Base-by-base conservation (phyloP, 1,284 basidiomycete genomes). In the Rugosomyces carneus region DNA sequence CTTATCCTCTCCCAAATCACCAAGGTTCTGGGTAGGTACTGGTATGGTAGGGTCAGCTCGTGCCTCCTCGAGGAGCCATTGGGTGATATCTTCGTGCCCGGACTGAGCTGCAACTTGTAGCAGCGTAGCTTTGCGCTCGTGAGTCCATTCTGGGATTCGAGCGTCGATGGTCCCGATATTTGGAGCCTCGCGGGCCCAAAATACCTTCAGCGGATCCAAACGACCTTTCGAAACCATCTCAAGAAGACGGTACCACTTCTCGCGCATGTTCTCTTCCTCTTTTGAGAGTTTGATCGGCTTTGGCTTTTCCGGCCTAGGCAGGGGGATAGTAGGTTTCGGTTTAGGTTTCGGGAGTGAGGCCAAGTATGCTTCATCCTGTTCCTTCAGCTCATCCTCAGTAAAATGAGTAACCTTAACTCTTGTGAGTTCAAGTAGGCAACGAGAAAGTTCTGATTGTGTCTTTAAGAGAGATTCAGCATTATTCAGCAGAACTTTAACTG, bases 161-260 rank as follows among this genome's bases (percentile, higher is more conserved):
- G 69, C 62, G 60, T 90, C 70, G 34, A 84, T 63, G 1, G 80
- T 77, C 9, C 79, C 80, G 0, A 93, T 64, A 7, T 53, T 71
- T 50, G 51, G 60, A 6, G 72, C 72, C 63, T 94, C 88, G 49
- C 90, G 86, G 42, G 84, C 81, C 76, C 90, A 84, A 60, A 97
- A 96, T 0, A 78, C 63, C 49, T 79, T 82, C 23, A 97, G 65
- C 0, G 90, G 74, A 29, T 95, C 93, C 11, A 94, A 58, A 10
- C 89, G 80, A 13, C 91, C 93, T 65, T 89, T 93, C 27, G 67
- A 71, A 37, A 93, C 70, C 93, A 99, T 98, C 42, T 97, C 93
- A 11, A 93, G 70, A 1, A 95, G 66, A 0, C 93, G 74, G 5
- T 63, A 63, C 81, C 89, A 91, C 55, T 88, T 87, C 47, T 92